Percentiles rank a stretch among this genome's conserved stretches.
phyloP scores from a whole-genome alignment of 768 basidiomycete species.

The Leucosporidium creatinivorum region DNA sequence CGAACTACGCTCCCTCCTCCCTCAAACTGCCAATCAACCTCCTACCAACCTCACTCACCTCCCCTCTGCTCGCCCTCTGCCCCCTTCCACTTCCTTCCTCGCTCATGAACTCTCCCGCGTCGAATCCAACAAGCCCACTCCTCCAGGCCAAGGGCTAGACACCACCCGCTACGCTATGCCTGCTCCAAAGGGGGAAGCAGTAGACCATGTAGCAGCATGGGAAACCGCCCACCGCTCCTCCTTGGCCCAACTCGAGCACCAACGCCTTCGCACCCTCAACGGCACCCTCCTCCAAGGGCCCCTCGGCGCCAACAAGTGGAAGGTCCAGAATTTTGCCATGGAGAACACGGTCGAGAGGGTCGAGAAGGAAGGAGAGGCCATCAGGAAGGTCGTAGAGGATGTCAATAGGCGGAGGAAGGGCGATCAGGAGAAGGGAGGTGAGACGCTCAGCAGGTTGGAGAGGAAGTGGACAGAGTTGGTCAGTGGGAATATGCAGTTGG shows the following conservation, averaged over 20 bases:
- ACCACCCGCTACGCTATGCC: conserved; percentile 30
- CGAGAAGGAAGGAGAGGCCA: conserved; percentile 20
- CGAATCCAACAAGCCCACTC: conserved; percentile 16
- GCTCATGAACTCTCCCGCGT: conserved; percentile 29
- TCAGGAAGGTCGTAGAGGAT: conserved; percentile 24
- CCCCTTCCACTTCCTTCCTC: conserved; percentile 11
- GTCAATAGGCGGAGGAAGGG: conserved; percentile 29
- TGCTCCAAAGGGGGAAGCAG: conserved; percentile 7
- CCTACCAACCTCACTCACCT: conserved; percentile 29
- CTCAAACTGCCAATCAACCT: conserved; percentile 3
- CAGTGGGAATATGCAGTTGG: conserved; percentile 25
- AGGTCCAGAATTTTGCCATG: conserved; percentile 30
- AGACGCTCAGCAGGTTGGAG: conserved; percentile 23
- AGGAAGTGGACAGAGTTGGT: conserved; percentile 30
- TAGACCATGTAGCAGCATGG: conserved; percentile 25
- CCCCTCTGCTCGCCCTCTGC: conserved; percentile 12
- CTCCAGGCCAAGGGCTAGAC: conserved; percentile 27
- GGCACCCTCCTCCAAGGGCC: conserved; percentile 15
- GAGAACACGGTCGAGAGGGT: conserved; percentile 30
- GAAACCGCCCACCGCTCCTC: conserved; percentile 21
- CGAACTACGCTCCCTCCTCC: conserved; percentile 31
- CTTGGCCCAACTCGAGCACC: conserved; percentile 34
- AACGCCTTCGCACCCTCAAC: conserved; percentile 27
- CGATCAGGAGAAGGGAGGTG: conserved; percentile 28
- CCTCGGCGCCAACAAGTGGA: conserved; percentile 32